Evolutionary conservation across 768 basidiomycete genomes (phyloP).

Genomic region (Agaricus bisporus): DNA sequence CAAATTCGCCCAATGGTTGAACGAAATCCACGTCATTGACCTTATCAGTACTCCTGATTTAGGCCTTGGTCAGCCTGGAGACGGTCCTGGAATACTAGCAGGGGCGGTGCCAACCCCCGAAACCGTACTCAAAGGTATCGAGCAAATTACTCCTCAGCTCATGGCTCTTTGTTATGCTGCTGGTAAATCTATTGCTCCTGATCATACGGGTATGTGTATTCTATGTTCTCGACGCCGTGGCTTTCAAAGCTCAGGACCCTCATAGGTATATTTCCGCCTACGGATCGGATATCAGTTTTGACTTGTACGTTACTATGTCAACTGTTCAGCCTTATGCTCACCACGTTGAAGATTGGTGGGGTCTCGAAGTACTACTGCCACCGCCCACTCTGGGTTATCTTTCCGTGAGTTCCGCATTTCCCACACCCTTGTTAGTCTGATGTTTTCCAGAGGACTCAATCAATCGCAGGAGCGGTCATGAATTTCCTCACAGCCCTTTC

Average conservation of each 20-base stretch:
- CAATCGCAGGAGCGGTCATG: conserved; percentile 57
- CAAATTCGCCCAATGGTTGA: conserved; percentile 42
- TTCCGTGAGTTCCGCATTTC: conserved; percentile 31
- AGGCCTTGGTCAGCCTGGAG: conserved; percentile 71
- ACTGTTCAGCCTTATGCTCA: background rate
- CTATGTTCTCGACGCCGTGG: background rate
- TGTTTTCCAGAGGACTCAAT: conserved; percentile 43
- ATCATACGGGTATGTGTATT: conserved; percentile 48
- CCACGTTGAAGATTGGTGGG: conserved; percentile 76
- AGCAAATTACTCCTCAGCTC: conserved; percentile 69
- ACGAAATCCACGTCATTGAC: conserved; percentile 56
- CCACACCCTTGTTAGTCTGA: background rate
- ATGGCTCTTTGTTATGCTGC: conserved; percentile 77
- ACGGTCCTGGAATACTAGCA: conserved; percentile 58
- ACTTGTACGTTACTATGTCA: conserved; percentile 51
- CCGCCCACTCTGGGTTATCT: conserved; percentile 61
- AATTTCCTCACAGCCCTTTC: conserved; percentile 73
- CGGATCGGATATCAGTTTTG: conserved; percentile 69
- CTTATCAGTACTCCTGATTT: conserved; percentile 56
- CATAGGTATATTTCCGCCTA: conserved; percentile 61
- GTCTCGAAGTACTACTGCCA: conserved; percentile 73
- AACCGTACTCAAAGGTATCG: conserved; percentile 61
- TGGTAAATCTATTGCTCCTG: conserved; percentile 54
- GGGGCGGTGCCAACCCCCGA: conserved; percentile 74
- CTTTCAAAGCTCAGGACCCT: background rate